Percentiles rank a stretch among this genome's conserved stretches.
phyloP scores from a whole-genome alignment of 805 yeast species.

The Diddensiella santjacobensis region DNA sequence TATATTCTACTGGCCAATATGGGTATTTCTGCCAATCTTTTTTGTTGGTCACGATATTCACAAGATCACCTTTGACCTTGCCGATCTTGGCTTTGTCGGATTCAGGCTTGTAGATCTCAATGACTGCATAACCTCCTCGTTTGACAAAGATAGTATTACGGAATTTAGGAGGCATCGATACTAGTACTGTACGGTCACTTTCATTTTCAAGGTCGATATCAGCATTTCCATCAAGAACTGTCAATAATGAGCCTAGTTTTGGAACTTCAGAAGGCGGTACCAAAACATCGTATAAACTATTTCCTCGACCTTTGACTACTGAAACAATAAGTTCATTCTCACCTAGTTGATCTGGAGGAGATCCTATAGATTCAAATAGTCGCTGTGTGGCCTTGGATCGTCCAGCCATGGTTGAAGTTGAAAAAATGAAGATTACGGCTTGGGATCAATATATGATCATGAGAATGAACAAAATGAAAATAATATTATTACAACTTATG shows the following conservation, averaged over 20 bases:
- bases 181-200: constrained; percentile 23
- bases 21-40: constrained; percentile 33
- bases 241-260: constrained; percentile 6
- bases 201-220: constrained; percentile 3
- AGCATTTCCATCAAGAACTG: neutral
- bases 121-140: constrained; percentile 35
- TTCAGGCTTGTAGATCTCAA: constrained; percentile 21
- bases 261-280: constrained; percentile 23
- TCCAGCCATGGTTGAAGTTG: constrained; percentile 9
- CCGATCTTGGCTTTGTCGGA: constrained; percentile 13
- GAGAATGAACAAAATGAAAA: neutral
- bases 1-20: constrained; percentile 34
- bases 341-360: constrained; percentile 29
- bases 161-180: constrained; percentile 33
- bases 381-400: constrained; percentile 18
- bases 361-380: constrained; percentile 24
- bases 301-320: constrained; percentile 32
- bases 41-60: constrained; percentile 32
- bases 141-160: constrained; percentile 35
- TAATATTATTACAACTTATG: neutral
- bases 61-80: constrained; percentile 33
- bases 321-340: constrained; percentile 30
- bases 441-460: neutral
- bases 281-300: constrained; percentile 30
- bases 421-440: no score